A percentile compares a stretch with the other conserved stretches of the same genome.
phyloP scores from a whole-genome alignment of 306 rosid genomes.

The Canavalia gladiata region DNA sequence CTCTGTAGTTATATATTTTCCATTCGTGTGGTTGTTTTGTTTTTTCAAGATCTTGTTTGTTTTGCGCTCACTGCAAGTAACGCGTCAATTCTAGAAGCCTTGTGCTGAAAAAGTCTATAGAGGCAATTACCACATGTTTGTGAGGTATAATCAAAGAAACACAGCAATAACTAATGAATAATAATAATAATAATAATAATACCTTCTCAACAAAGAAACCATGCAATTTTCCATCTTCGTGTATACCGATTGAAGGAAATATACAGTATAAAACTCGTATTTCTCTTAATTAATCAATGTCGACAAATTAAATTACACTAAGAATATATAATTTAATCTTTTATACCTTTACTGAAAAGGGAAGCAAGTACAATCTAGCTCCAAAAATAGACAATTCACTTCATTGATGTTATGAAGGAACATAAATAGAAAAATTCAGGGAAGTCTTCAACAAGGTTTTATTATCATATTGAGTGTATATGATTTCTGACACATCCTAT shows the following conservation, averaged over 20 bases:
- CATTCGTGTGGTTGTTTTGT: background rate
- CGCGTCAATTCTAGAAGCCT: constrained; percentile 37
- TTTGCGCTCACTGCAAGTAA: constrained; percentile 31
- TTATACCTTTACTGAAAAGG: background rate
- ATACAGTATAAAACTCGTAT: background rate
- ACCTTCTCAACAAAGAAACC: background rate
- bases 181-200: background rate
- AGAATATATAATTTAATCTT: background rate
- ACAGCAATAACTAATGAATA: constrained; percentile 5
- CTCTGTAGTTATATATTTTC: background rate
- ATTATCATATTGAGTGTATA: background rate
- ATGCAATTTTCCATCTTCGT: background rate
- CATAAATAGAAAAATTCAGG: background rate
- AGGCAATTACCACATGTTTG: constrained; percentile 28
- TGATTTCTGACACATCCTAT: background rate
- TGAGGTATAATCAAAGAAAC: constrained; percentile 15
- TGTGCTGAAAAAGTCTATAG: constrained; percentile 41
- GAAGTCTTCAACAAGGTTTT: background rate
- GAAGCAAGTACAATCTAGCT: background rate
- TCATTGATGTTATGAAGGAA: background rate
- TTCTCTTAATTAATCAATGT: background rate
- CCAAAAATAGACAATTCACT: background rate
- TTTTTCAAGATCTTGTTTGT: constrained; percentile 10
- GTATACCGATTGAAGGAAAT: background rate
- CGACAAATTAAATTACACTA: background rate